Base-by-base conservation (phyloP, 129 eudicot genomes). In the Kitagawia praeruptora region DNA sequence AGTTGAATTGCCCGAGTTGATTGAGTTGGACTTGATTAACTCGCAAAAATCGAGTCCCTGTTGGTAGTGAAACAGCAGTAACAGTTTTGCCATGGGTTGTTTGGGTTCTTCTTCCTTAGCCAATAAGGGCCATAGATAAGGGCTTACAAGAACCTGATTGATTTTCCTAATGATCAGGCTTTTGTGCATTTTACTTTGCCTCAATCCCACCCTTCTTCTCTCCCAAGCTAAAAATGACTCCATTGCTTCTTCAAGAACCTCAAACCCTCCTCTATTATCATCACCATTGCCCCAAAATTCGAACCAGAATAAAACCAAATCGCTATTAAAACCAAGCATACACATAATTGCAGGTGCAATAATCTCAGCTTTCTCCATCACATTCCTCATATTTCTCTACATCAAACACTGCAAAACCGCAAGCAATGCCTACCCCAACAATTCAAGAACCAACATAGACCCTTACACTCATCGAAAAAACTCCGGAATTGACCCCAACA, bases 401-500 rank as follows among this genome's bases (percentile, higher is more conserved):
- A 82, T 91, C 44, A 91, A 85, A 46, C 97, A 93, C 78, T 93
- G 98, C 77, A 83, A 81, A 27, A 56, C 82, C 8, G 79, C 31
- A 28, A 44, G 21, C 31, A 45, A 31, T 46, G 58, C 48, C 34
- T 44, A n/a, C 58, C 77, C 56, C 14, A 41, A 27, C 67, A 37
- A 42, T 64, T 8, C 38, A 28, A 45, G 38, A 13, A n/a, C 39
- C 76, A 12, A 6, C 77, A 74, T 2, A 80, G 85, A 40, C 78
- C 83, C 48, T 70, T 72, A 40, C 5, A 46, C 18, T 44, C 76
- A 13, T 9, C 56, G 58, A 8, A 82, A 79, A 16, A 82, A 94
- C 74, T 91, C 97, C 12, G 98, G 98, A 1, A 83, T 91, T 47
- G 90, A 88, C 87, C 87, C 87, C 64, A 84, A 87, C 8, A 87